Conservation (phyloP, 352 stramenopile genomes). For the Phytophthora aleatoria region DNA sequence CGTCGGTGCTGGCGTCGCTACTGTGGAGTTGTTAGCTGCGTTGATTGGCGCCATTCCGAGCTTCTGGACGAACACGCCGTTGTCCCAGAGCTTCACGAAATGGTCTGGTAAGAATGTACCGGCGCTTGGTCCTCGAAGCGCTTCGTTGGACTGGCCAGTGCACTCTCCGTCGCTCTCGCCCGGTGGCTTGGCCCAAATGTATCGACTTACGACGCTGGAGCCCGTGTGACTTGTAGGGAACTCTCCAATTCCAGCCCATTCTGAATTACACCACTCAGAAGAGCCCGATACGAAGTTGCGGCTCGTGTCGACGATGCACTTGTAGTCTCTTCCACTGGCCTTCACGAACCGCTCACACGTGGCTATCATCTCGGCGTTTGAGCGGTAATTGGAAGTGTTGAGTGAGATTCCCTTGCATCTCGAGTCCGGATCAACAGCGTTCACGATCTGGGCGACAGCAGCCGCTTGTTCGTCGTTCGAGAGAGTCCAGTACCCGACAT, state of each 20-base stretch:
- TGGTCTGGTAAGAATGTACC: constrained; percentile 55
- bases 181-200: constrained; percentile 52
- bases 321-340: constrained; percentile 34
- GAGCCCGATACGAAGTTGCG: constrained; percentile 35
- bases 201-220: constrained; percentile 37
- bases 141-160: constrained; percentile 27
- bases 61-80: constrained; percentile 47
- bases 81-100: constrained; percentile 64
- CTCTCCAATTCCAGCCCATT: constrained; percentile 41
- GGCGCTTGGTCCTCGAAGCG: constrained; percentile 43
- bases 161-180: constrained; percentile 58
- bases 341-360: constrained; percentile 39
- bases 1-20: neutral
- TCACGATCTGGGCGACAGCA: constrained; percentile 41
- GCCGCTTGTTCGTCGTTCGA: constrained; percentile 26
- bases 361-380: constrained; percentile 35
- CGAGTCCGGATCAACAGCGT: constrained; percentile 23
- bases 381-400: constrained; percentile 64
- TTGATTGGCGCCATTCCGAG: constrained; percentile 30
- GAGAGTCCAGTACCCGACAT: constrained; percentile 66
- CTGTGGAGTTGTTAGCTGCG: constrained; percentile 10
- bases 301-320: constrained; percentile 51
- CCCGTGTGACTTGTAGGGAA: constrained; percentile 40
- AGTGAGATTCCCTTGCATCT: constrained; percentile 54
- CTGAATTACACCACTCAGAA: constrained; percentile 51